Percentiles rank a stretch among this genome's conserved stretches.
phyloP scores from a whole-genome alignment of 148 eudicot genomes.

The Chenopodium suecicum region DNA sequence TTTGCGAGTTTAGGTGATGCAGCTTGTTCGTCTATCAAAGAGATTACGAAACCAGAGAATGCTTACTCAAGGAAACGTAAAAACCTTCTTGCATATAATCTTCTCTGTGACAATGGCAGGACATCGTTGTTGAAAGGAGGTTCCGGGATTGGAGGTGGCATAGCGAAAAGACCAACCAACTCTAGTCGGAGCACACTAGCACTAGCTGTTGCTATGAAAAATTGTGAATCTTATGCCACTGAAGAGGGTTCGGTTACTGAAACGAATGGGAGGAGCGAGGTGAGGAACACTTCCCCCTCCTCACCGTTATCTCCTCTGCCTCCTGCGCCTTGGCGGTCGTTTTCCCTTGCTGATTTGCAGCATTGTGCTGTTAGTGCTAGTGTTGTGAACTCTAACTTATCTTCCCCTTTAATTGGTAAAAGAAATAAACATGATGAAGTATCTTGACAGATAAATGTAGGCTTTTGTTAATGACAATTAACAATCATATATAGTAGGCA shows the following conservation, averaged over 20 bases:
- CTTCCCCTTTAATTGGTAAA: slow-evolving; percentile 26
- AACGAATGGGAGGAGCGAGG: neutral
- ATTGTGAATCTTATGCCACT: slow-evolving; percentile 12
- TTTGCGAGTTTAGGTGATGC: slow-evolving; percentile 57
- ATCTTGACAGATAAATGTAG: slow-evolving; percentile 17
- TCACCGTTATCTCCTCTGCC: slow-evolving; percentile 21
- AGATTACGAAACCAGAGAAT: slow-evolving; percentile 60
- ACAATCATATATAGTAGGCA: slow-evolving; percentile 23
- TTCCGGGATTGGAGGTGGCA: slow-evolving; percentile 43
- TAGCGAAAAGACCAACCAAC: slow-evolving; percentile 41
- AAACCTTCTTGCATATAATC: slow-evolving; percentile 42
- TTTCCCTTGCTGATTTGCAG: slow-evolving; percentile 63
- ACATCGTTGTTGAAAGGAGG: slow-evolving; percentile 27
- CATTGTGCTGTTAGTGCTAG: slow-evolving; percentile 38
- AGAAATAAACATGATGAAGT: slow-evolving; percentile 33
- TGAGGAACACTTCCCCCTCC: neutral
- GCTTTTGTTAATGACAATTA: slow-evolving; percentile 13
- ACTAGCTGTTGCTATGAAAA: slow-evolving; percentile 43
- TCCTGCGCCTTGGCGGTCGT: slow-evolving; percentile 48
- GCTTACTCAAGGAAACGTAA: slow-evolving; percentile 61
- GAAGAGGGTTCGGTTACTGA: slow-evolving; percentile 16
- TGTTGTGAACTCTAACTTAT: slow-evolving; percentile 23
- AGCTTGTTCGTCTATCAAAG: slow-evolving; percentile 42
- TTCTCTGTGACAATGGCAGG: slow-evolving; percentile 35
- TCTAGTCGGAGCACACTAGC: slow-evolving; percentile 42